A percentile compares a stretch with the other conserved stretches of the same genome.
Conservation (phyloP, 257 asterid genomes). For the Sherardia arvensis region DNA sequence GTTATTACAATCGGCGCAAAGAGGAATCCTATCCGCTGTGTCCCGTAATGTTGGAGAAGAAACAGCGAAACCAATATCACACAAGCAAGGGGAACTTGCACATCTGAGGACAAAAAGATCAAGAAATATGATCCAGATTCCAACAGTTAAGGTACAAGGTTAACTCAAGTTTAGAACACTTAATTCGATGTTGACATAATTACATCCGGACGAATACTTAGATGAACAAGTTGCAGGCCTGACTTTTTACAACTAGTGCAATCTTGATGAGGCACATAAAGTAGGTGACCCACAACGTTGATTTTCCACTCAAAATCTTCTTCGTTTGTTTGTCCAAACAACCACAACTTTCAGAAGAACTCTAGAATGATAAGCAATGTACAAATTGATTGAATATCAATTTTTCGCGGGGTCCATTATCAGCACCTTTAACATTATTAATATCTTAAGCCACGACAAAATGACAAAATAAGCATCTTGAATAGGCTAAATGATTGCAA, state of each 20-base stretch:
- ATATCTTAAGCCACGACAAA: neutral
- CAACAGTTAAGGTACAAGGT: neutral
- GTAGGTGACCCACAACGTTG: slow-evolving; percentile 37
- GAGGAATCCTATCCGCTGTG: slow-evolving; percentile 77
- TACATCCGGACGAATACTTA: slow-evolving; percentile 36
- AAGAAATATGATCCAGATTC: neutral
- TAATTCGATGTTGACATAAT: slow-evolving; percentile 2
- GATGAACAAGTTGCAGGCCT: slow-evolving; percentile 36
- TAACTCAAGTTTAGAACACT: neutral
- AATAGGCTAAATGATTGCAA: slow-evolving; percentile 1
- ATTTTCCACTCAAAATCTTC: slow-evolving; percentile 28
- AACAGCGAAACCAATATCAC: slow-evolving; percentile 65
- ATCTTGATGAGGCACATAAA: slow-evolving; percentile 22
- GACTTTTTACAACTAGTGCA: slow-evolving; percentile 35
- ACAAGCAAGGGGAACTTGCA: slow-evolving; percentile 87
- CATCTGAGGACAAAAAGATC: slow-evolving; percentile 42
- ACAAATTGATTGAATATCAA: neutral
- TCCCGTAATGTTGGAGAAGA: slow-evolving; percentile 89
- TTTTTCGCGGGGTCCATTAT: slow-evolving; percentile 7
- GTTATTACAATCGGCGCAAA: slow-evolving; percentile 82
- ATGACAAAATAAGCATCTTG: slow-evolving; percentile 10
- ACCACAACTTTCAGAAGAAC: slow-evolving; percentile 15
- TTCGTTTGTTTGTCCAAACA: slow-evolving; percentile 28
- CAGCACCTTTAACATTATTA: neutral
- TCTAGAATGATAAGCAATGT: slow-evolving; percentile 9